Conservation (phyloP, 441 rosid genomes). For the Erodium trifolium region DNA sequence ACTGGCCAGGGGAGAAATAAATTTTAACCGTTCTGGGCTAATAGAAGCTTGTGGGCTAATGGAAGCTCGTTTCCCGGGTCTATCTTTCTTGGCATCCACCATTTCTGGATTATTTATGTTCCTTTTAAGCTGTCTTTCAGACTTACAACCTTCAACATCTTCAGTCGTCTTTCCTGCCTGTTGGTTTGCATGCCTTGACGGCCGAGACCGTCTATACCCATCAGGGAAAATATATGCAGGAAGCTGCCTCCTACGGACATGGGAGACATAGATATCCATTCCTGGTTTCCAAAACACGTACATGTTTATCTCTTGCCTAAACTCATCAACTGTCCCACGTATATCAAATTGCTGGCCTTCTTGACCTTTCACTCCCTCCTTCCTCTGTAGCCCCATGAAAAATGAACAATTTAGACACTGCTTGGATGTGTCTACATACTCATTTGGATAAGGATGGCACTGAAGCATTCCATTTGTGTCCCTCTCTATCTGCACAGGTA, state of each 20-base stretch:
- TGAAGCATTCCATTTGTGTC: slow-evolving; percentile 56
- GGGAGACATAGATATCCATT: slow-evolving; percentile 62
- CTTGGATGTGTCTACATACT: slow-evolving; percentile 37
- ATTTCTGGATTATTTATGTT: slow-evolving; percentile 33
- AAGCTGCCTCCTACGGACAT: slow-evolving; percentile 52
- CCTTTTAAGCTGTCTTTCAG: slow-evolving; percentile 48
- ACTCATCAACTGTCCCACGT: slow-evolving; percentile 53
- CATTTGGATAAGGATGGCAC: slow-evolving; percentile 63
- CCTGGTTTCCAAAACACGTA: slow-evolving; percentile 63
- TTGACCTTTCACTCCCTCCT: slow-evolving; percentile 42
- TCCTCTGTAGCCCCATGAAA: slow-evolving; percentile 66
- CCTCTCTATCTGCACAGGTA: slow-evolving; percentile 51
- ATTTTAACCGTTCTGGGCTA: slow-evolving; percentile 31
- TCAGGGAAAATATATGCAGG: slow-evolving; percentile 59
- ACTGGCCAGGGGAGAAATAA: slow-evolving; percentile 47
- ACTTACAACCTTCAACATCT: slow-evolving; percentile 27
- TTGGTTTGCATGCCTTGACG: slow-evolving; percentile 42
- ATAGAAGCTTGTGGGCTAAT: slow-evolving; percentile 22
- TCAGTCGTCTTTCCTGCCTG: slow-evolving; percentile 34
- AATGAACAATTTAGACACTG: slow-evolving; percentile 43
- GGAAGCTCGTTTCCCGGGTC: slow-evolving; percentile 45
- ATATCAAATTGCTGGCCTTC: slow-evolving; percentile 72
- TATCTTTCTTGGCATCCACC: slow-evolving; percentile 34
- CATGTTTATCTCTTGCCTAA: slow-evolving; percentile 38
- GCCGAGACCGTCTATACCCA: slow-evolving; percentile 52